Base-by-base conservation (phyloP, 129 eudicot species). In the Flaveria sonorensis region DNA sequence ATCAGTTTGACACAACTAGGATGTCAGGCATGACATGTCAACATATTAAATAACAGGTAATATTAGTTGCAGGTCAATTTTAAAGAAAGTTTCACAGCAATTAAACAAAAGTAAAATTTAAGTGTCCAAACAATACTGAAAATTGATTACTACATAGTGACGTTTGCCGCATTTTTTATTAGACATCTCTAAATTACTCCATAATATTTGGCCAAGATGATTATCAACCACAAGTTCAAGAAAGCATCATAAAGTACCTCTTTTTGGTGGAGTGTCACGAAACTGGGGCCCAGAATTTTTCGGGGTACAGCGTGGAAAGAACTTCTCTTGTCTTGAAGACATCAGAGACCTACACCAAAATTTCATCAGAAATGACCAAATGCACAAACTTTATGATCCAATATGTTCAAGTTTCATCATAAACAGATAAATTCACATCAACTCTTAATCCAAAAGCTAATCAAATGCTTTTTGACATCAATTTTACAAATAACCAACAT, bases 211-310 rank as follows among this genome's bases (percentile, higher is more conserved):
- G 7, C 46, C 63, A 8, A 71, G 14, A 71, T 30, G 64, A 71
- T 10, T 56, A 62, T 3, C 59, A 24, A 26, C 14, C 47, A 48
- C 59, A 48, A 75, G 39, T 48, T 48, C 21, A 48, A 23, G 39
- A 18, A 36, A 23, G 28, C 11, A 1, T 53, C 42, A 20, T n/a
- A 24, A n/a, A 65, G 73, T 64, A 93, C 98, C 98, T 93, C 98
- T 77, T 85, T 93, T 86, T 28, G 98, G 98, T 65, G 98, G 98
- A 60, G 98, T 90, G 69, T 93, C 98, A 32, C 97, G 97, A 42
- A 92, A 90, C 56, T 93, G 97, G 14, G 90, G 97, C 55, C 97
- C 98, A 2, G 89, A 68, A 74, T 81, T 85, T 83, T 89, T 89
- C 1, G 92, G 94, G 10, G 86, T 85, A 72, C 97, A 90, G 5